Base-by-base conservation (phyloP, 305 asterid genomes). In the Petunia hybrid region DNA sequence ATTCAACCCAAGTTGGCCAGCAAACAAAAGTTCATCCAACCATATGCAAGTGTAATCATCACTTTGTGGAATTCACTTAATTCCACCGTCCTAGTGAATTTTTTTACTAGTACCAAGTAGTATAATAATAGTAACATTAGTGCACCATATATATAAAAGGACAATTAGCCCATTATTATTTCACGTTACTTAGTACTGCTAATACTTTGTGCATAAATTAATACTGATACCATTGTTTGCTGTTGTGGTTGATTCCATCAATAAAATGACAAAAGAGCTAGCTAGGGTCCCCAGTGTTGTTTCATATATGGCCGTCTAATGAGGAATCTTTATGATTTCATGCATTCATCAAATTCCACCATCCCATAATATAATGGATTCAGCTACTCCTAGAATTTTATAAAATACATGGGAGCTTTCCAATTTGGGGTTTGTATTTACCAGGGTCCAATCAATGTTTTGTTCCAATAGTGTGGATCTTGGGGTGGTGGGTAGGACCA, bases 221-320 rank as follows among this genome's bases (percentile, higher is more conserved):
- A 78, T 61, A 35, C 61, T 9, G 81, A 78, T 78, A 43, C 80
- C 80, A 6, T 45, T 61, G 62, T 61, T 51, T 63, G 12, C 45
- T 78, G 75, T 78, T 62, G 81, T 71, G 81, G 81, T 46, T 63
- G 81, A 78, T 78, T 78, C 81, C 71, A 62, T 63, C 74, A 46
- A 55, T 62, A 63, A 22, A 78, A 56, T 46, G 81, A 78, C 81
- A 62, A 63, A 63, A 35, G 7, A 38, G 31, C 31, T 22, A 22
- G 31, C 31, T 22, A 22, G 75, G 81, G 74, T 78, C 74, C 75
- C 63, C 71, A 77, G 46, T 60, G 70, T 66, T 56, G 48, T 67
- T 51, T 67, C 75, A 78, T 22, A 22, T 22, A 22, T 48, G 81
- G 74, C 81, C 81, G 81, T 78, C 81, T 78, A 78, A 63, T 78